phyloP scores from a whole-genome alignment of 2,329 filamentous ascomycete genomes.

The Zasmidium angulare region DNA sequence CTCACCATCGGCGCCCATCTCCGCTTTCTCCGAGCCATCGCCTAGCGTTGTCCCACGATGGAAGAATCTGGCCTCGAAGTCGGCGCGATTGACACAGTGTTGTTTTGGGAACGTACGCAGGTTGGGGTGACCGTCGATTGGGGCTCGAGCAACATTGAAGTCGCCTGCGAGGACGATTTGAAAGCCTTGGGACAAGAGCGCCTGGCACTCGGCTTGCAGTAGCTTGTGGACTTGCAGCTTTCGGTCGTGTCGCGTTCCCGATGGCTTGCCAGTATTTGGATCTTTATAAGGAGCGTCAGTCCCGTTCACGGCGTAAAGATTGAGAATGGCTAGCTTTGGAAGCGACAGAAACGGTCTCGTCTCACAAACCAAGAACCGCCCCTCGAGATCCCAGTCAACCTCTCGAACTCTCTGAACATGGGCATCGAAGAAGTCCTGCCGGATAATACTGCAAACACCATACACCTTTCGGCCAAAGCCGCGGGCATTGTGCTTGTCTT shows the following conservation, averaged over 20 bases:
- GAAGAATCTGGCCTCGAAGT: slow-evolving; percentile 54
- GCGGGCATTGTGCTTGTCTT: slow-evolving; percentile 51
- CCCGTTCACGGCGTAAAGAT: slow-evolving; percentile 43
- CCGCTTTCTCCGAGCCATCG: slow-evolving; percentile 13
- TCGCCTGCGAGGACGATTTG: slow-evolving; percentile 52
- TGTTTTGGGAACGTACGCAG: slow-evolving; percentile 46
- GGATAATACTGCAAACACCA: slow-evolving; percentile 52
- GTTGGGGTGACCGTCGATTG: slow-evolving; percentile 49
- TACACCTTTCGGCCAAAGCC: slow-evolving; percentile 54
- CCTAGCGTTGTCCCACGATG: not conserved
- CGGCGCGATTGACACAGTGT: slow-evolving; percentile 52
- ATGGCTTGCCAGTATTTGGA: slow-evolving; percentile 41
- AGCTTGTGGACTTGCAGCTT: slow-evolving; percentile 51
- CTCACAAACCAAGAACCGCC: slow-evolving; percentile 51
- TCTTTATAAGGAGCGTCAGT: slow-evolving; percentile 43
- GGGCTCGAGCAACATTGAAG: slow-evolving; percentile 51
- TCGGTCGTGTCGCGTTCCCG: slow-evolving; percentile 52
- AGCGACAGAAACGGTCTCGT: slow-evolving; percentile 19
- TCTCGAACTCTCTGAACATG: slow-evolving; percentile 37
- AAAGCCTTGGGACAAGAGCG: slow-evolving; percentile 44
- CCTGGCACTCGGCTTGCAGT: slow-evolving; percentile 46
- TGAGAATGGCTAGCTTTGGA: slow-evolving; percentile 49
- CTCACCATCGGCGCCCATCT: slow-evolving; percentile 7
- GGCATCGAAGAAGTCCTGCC: slow-evolving; percentile 42
- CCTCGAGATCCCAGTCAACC: slow-evolving; percentile 54